Conservation (phyloP, 2,329 filamentous ascomycete genomes). For the Colletotrichum tofieldiae region DNA sequence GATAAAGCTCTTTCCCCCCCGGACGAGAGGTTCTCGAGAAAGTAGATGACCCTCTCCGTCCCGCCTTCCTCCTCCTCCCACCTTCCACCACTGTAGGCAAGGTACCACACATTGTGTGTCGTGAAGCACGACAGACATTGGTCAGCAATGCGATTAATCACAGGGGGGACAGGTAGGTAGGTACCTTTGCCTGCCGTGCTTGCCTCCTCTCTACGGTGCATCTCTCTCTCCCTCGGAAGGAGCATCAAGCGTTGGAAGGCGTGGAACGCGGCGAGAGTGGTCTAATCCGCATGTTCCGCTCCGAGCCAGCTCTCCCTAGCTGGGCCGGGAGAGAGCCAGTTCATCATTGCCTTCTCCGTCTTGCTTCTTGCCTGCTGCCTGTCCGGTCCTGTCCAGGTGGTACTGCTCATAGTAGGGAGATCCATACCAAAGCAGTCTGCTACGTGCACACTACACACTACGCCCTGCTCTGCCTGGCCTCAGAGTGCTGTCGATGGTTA, state of each 20-base stretch:
- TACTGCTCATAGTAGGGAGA: not conserved
- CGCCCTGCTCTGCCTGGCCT: not conserved
- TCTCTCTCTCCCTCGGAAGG: not conserved
- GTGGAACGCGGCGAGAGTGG: slow-evolving; percentile 20
- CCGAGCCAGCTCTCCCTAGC: slow-evolving; percentile 15
- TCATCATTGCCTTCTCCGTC: not conserved
- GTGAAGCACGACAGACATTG: not conserved
- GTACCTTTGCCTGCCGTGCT: not conserved
- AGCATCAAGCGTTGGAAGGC: not conserved
- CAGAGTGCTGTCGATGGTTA: not conserved
- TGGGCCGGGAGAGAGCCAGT: not conserved
- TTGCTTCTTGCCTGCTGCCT: not conserved
- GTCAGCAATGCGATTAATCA: not conserved
- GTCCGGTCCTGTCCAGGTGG: not conserved
- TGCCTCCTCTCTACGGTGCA: not conserved
- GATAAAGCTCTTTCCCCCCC: not conserved
- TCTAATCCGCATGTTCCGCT: slow-evolving; percentile 20
- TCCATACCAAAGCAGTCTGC: not conserved
- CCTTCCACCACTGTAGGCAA: not conserved
- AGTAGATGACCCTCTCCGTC: slow-evolving; percentile 7
- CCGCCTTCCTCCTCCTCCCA: slow-evolving; percentile 10
- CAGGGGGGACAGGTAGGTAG: not conserved
- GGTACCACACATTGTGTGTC: not conserved
- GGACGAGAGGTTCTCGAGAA: slow-evolving; percentile 10
- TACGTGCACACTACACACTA: not conserved